Conservation (phyloP, 2,329 filamentous ascomycete genomes). For the Hymenoscyphus albidus region DNA sequence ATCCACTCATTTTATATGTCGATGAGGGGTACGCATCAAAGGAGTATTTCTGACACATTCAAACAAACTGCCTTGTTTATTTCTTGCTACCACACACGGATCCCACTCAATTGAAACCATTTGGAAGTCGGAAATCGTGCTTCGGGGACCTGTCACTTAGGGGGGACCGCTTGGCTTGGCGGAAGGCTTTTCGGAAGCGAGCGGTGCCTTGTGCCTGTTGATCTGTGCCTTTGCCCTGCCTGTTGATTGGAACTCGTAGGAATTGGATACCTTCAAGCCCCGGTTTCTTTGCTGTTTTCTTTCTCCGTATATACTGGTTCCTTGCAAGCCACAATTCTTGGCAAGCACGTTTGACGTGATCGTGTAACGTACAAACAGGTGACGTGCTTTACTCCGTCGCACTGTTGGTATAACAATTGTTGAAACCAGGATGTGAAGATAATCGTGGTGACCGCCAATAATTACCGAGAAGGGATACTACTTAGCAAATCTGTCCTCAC, state of each 20-base stretch:
- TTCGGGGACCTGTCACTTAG: neutral
- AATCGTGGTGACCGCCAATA: neutral
- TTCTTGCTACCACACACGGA: neutral
- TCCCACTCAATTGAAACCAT: neutral
- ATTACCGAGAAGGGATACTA: neutral
- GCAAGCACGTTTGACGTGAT: slow-evolving; percentile 1
- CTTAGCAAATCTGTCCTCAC: neutral
- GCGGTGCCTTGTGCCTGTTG: neutral
- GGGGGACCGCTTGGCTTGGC: neutral
- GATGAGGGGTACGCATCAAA: neutral
- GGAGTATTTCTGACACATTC: neutral
- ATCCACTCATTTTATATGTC: neutral
- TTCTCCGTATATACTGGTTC: neutral
- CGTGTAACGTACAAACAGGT: neutral
- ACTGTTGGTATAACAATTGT: neutral
- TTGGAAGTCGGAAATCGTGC: neutral
- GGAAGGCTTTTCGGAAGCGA: neutral
- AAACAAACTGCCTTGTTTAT: slow-evolving; percentile 2
- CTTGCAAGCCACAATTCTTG: neutral
- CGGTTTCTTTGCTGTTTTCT: neutral
- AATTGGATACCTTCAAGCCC: neutral
- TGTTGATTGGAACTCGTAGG: neutral
- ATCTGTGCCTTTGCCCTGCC: neutral
- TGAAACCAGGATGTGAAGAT: neutral
- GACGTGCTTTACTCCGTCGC: neutral